These are phyloP conservation scores for Pythium grandisporangium DNA, from an alignment of 352 stramenopile genomes.

Conservation along the genomic window DNA sequence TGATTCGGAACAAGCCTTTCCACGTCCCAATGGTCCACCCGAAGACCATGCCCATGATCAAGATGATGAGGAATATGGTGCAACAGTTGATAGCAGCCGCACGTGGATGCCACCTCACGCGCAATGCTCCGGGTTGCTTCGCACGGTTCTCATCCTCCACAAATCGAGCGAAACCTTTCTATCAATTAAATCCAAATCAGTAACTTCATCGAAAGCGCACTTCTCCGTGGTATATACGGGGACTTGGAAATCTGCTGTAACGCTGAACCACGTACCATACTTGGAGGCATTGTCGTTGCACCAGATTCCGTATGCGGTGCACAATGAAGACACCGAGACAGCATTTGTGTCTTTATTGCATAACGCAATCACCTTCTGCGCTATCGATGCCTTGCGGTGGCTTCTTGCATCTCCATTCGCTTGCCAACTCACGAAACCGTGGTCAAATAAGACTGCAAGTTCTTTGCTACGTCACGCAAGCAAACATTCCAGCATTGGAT, in stretches of 20 bases:
- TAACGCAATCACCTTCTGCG: constrained; percentile 15
- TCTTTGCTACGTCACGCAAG: constrained; percentile 6
- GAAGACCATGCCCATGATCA: too few relatives aligned
- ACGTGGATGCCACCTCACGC: too few relatives aligned
- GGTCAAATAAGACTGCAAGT: not conserved
- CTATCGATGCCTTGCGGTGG: constrained; percentile 32
- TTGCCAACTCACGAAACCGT: not conserved
- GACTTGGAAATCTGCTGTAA: too few relatives aligned
- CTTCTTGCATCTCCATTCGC: constrained; percentile 11
- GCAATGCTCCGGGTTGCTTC: constrained; percentile 2
- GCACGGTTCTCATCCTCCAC: too few relatives aligned
- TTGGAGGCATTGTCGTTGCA: constrained; percentile 20
- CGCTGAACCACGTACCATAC: constrained; percentile 21
- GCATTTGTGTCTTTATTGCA: constrained; percentile 10
- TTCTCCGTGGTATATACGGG: too few relatives aligned
- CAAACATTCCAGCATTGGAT: constrained; percentile 18
- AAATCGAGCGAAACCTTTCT: too few relatives aligned
- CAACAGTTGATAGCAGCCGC: too few relatives aligned
- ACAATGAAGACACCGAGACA: not conserved
- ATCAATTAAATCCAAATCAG: too few relatives aligned
- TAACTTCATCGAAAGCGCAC: too few relatives aligned
- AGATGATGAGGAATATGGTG: too few relatives aligned
- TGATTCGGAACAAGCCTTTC: too few relatives aligned
- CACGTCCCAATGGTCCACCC: too few relatives aligned
- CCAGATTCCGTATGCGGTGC: not conserved